These are phyloP conservation scores for Diutina rugosa DNA, from an alignment of 1,139 yeast species.

Conservation along the genomic window DNA sequence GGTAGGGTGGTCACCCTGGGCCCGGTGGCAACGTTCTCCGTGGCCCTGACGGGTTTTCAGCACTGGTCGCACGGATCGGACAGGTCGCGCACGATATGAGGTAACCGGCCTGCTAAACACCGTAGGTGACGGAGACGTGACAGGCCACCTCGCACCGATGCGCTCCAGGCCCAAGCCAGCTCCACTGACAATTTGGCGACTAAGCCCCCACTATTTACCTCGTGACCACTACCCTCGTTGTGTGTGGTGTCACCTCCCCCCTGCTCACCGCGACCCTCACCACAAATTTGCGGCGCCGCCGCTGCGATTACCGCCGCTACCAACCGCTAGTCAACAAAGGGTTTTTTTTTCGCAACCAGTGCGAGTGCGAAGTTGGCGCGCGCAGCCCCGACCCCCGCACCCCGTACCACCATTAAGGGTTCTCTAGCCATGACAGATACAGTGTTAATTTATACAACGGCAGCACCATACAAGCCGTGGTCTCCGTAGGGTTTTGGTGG, in stretches of 20 bases:
- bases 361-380: not conserved
- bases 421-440: too few relatives aligned
- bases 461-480: not conserved
- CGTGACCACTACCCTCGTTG: too few relatives aligned
- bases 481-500: not conserved
- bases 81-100: not conserved
- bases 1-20: not conserved
- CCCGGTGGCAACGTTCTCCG: not conserved
- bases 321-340: not conserved
- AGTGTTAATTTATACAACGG: too few relatives aligned
- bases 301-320: not conserved
- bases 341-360: not conserved
- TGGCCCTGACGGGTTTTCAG: not conserved
- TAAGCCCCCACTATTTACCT: too few relatives aligned
- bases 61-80: not conserved
- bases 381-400: not conserved
- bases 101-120: not conserved
- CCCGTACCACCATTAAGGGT: not conserved
- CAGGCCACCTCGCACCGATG: not conserved
- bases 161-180: too few relatives aligned
- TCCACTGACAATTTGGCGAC: too few relatives aligned
- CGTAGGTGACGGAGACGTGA: not conserved
- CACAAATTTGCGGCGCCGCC: too few relatives aligned
- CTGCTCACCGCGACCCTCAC: too few relatives aligned
- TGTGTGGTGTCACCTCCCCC: too few relatives aligned